phyloP scores from a whole-genome alignment of 2,329 filamentous ascomycete genomes.

The Fusarium odoratissimum region DNA sequence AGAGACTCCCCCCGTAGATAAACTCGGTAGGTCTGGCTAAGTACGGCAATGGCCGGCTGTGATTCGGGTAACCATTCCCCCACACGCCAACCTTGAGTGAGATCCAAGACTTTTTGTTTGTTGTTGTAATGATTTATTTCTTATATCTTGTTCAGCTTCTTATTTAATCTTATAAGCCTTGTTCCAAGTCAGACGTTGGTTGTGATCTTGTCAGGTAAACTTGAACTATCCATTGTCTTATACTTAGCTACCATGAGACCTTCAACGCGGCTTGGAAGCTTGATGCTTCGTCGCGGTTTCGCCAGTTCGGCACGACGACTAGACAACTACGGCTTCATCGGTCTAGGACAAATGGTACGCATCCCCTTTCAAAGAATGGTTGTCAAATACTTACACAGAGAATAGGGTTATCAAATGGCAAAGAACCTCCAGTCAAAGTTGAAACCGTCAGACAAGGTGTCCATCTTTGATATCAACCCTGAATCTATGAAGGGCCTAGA shows the following conservation, averaged over 20 bases:
- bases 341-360: conserved; percentile 70
- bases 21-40: conserved; percentile 44
- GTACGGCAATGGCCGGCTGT: conserved; percentile 54
- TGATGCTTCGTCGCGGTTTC: conserved; percentile 61
- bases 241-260: conserved; percentile 32
- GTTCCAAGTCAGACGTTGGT: background rate
- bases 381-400: background rate
- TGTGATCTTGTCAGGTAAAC: background rate
- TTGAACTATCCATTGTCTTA: background rate
- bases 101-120: background rate
- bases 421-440: conserved; percentile 70
- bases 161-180: background rate
- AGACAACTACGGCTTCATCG: conserved; percentile 69
- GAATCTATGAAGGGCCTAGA: conserved; percentile 60
- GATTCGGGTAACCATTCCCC: conserved; percentile 43
- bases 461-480: conserved; percentile 68
- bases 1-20: background rate
- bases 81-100: conserved; percentile 19
- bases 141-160: background rate
- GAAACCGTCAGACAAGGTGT: conserved; percentile 60
- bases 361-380: background rate
- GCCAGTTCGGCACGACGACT: conserved; percentile 59
- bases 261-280: conserved; percentile 41
- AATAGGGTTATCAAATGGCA: conserved; percentile 71
- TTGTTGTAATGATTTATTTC: background rate